phyloP scores from a whole-genome alignment of 148 eudicot genomes.

The Rhododendron williamsianum region DNA sequence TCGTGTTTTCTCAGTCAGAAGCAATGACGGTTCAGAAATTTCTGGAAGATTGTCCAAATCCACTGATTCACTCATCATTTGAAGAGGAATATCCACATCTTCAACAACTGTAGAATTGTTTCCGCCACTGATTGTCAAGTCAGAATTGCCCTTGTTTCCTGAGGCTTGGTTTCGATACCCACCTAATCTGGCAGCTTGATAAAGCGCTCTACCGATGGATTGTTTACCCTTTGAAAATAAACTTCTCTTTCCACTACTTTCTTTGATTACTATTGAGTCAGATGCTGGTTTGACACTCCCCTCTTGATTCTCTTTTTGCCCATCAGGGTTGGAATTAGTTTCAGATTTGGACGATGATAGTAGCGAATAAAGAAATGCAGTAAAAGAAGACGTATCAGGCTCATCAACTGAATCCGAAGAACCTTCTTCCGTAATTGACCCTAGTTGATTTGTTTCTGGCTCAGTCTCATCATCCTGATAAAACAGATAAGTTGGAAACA shows the following conservation, averaged over 20 bases:
- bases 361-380: constrained; percentile 74
- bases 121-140: constrained; percentile 24
- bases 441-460: constrained; percentile 29
- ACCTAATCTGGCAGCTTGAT: constrained; percentile 59
- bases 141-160: constrained; percentile 36
- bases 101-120: constrained; percentile 25
- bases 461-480: constrained; percentile 42
- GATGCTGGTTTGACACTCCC: constrained; percentile 26
- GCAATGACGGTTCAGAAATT: constrained; percentile 70
- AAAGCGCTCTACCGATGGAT: constrained; percentile 62
- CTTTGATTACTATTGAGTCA: constrained; percentile 30
- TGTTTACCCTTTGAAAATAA: constrained; percentile 71
- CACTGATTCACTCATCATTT: constrained; percentile 28
- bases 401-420: constrained; percentile 43
- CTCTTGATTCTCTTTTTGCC: constrained; percentile 22
- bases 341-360: constrained; percentile 42
- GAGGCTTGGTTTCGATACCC: constrained; percentile 51
- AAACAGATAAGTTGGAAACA: background rate
- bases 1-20: constrained; percentile 61
- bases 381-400: constrained; percentile 93
- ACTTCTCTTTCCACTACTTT: constrained; percentile 56
- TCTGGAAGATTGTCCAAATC: constrained; percentile 51
- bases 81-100: constrained; percentile 29
- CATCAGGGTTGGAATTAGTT: constrained; percentile 20
- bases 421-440: constrained; percentile 44